phyloP scores from a whole-genome alignment of 1,284 basidiomycete genomes.

The Phellopilus nigrolimitatus region DNA sequence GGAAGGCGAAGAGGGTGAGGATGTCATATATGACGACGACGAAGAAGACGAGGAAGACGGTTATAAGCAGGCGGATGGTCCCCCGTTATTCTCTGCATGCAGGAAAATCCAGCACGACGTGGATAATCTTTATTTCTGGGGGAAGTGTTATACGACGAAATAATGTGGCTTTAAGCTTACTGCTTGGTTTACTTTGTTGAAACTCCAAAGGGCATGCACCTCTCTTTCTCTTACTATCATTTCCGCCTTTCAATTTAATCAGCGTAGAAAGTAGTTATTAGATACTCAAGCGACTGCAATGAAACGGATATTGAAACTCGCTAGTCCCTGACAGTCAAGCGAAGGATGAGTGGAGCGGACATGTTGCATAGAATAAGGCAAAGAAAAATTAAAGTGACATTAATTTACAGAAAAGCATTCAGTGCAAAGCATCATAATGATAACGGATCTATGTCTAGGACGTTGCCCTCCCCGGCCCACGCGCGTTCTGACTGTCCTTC shows the following conservation, averaged over 20 bases:
- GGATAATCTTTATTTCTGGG: neutral
- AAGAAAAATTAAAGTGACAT: too few species aligned
- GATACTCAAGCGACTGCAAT: too few species aligned
- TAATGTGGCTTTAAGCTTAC: neutral
- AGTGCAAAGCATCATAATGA: neutral
- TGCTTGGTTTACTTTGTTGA: neutral
- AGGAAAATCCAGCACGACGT: neutral
- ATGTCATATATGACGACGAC: conserved; percentile 18
- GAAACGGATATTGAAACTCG: too few species aligned
- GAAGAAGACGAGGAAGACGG: conserved; percentile 5
- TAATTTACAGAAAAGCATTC: too few species aligned
- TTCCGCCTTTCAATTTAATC: too few species aligned
- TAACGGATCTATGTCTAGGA: neutral
- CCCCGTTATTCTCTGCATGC: neutral
- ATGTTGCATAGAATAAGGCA: too few species aligned
- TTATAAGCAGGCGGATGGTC: neutral
- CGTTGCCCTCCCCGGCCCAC: too few species aligned
- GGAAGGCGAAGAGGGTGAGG: conserved; percentile 46
- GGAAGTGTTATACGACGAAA: neutral
- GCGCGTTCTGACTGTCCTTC: conserved; percentile 24
- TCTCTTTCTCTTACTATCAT: too few species aligned
- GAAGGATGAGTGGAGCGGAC: too few species aligned
- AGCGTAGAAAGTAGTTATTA: too few species aligned
- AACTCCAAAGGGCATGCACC: too few species aligned
- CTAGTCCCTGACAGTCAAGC: too few species aligned